Evolutionary conservation across 305 asterid genomes (phyloP).

Genomic region (Fraxinus paxiana): DNA sequence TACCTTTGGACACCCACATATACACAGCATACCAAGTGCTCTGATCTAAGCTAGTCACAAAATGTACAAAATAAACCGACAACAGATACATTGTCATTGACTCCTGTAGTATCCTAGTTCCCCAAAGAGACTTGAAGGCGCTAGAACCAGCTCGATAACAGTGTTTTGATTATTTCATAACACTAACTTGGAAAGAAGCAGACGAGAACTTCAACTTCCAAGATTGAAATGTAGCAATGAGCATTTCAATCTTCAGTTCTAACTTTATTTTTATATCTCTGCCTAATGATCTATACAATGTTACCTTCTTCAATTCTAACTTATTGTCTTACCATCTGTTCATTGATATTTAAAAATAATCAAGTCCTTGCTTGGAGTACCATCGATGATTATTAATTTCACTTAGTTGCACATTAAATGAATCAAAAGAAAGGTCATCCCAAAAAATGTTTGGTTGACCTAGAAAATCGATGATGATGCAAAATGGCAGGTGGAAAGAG

Average conservation of each 20-base stretch:
- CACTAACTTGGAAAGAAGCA: not conserved
- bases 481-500: not conserved
- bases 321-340: not conserved
- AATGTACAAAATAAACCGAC: not conserved
- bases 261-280: not conserved
- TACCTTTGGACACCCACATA: not conserved
- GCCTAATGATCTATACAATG: not conserved
- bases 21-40: not conserved
- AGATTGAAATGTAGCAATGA: not conserved
- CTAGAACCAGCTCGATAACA: not conserved
- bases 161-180: not conserved
- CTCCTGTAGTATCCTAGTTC: not conserved
- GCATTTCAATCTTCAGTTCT: not conserved
- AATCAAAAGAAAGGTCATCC: not conserved
- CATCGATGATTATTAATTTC: not conserved
- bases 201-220: not conserved
- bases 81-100: not conserved
- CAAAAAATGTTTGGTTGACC: not conserved
- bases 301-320: not conserved
- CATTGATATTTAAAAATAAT: not conserved
- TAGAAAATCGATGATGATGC: not conserved
- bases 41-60: not conserved
- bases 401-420: not conserved
- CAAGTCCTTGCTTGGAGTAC: not conserved
- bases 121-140: not conserved